Conservation (phyloP, 345 rosid genomes). For the Mercurialis annua region DNA sequence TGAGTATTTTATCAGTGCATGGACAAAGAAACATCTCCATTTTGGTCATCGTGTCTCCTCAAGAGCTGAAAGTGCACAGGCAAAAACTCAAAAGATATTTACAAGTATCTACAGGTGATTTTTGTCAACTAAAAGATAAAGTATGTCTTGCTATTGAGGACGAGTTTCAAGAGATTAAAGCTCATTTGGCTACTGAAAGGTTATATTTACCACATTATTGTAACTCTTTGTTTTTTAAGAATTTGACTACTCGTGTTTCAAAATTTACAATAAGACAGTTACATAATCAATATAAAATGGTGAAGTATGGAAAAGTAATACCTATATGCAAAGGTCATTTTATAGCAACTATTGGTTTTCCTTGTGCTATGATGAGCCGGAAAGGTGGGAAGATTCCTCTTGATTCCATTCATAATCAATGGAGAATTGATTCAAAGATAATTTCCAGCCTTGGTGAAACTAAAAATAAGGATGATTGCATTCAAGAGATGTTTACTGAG, state of each 20-base stretch:
- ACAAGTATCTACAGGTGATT: slow-evolving; percentile 5
- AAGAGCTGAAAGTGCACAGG: slow-evolving; percentile 6
- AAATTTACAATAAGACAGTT: not conserved
- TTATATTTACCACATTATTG: not conserved
- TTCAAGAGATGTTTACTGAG: not conserved
- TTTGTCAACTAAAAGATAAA: not conserved
- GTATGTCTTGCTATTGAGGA: not conserved
- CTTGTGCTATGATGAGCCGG: not conserved
- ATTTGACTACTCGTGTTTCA: not conserved
- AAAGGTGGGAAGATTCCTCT: not conserved
- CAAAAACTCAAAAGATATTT: slow-evolving; percentile 2
- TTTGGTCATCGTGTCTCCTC: slow-evolving; percentile 2
- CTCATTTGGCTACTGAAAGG: not conserved
- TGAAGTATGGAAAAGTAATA: not conserved
- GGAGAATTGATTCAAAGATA: not conserved
- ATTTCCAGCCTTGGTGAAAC: not conserved
- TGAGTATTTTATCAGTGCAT: slow-evolving; percentile 7
- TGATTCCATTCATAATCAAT: not conserved
- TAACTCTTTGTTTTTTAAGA: not conserved
- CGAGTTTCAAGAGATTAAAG: slow-evolving; percentile 10
- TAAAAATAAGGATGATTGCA: not conserved
- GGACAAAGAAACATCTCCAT: not conserved
- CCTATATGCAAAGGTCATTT: not conserved
- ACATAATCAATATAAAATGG: not conserved
- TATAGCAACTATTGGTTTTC: not conserved